Evolutionary conservation across 1,139 yeast species (phyloP), one percentile per base, ranked within the genome.

Genomic region (Protomyces arabidopsidicola): DNA sequence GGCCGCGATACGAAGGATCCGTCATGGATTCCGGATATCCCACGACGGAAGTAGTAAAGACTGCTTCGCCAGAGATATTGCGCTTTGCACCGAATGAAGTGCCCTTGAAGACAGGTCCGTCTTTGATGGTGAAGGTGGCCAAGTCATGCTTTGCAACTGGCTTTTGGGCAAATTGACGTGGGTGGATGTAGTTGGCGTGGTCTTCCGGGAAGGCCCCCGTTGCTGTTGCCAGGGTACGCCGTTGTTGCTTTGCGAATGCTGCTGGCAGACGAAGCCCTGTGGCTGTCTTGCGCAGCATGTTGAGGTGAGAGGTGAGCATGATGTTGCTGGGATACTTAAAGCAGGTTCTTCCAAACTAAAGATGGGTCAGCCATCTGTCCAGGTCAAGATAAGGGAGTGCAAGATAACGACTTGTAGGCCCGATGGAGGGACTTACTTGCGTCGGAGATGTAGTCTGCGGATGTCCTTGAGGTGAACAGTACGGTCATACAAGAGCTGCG

Each of bases 21-120:
- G 98, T 91, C 97, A 93, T 91, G 24, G 97, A 89, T 77, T 93
- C 98, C 9, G 98, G 98, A 75, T 93, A 93, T 18, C 98, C 98
- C 14, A 93, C 98, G 73, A 93, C 81, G 4, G 98, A 93, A 45
- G 98, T 93, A 56, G 98, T 89, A 80, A 93, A 93, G 54, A 93
- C 98, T 16, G 97, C 97, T 77, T 93, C 98, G 68, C 98, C 98
- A 68, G 95, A 86, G 67, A 90, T 84, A 71, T 90, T 89, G 70
- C 87, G 85, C 76, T 90, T 85, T 61, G 98, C 96, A 72, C 98
- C 98, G 73, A 93, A 93, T 1, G 98, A 91, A 73, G 84, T 85
- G 53, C 98, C 98, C 72, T 83, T 84, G 80, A 90, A 91, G 52
- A 90, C 87, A 34, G 98, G 98, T 24, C 98, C 98, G 74, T 90